A percentile compares a stretch with the other conserved stretches of the same genome.
phyloP scores from a whole-genome alignment of 2,329 filamentous ascomycete species.

The Xylaria sp. region DNA sequence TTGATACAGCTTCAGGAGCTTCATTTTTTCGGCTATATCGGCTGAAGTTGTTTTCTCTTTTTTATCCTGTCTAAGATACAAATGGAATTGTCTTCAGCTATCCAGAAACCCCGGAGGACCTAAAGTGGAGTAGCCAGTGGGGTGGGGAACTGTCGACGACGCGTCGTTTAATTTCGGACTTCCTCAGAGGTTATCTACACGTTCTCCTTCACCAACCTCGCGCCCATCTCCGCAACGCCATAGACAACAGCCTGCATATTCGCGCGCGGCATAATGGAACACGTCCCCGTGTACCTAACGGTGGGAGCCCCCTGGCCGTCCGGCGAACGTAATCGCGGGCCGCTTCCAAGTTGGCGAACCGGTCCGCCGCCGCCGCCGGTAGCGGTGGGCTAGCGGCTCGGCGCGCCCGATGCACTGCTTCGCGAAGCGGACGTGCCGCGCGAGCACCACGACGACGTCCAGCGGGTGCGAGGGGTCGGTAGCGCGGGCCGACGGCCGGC shows the following conservation, averaged over 20 bases:
- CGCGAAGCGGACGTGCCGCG: not conserved
- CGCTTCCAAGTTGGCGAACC: slow-evolving; percentile 4
- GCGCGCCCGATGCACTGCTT: not conserved
- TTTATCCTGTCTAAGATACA: too few species aligned
- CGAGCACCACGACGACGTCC: not conserved
- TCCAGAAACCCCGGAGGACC: too few species aligned
- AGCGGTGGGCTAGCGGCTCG: not conserved
- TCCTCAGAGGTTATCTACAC: too few species aligned
- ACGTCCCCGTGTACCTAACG: slow-evolving; percentile 11
- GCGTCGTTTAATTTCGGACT: too few species aligned
- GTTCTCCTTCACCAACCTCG: slow-evolving; percentile 4
- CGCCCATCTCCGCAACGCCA: slow-evolving; percentile 8
- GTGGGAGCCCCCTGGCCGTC: slow-evolving; percentile 1
- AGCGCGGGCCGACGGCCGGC: not conserved
- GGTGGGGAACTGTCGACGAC: too few species aligned
- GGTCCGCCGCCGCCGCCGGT: not conserved
- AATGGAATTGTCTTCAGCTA: too few species aligned
- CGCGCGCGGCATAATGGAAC: slow-evolving; percentile 12
- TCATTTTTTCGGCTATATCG: too few species aligned
- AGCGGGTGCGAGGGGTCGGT: not conserved
- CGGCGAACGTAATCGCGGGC: slow-evolving; percentile 10
- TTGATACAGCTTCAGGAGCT: too few species aligned
- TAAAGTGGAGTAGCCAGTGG: too few species aligned
- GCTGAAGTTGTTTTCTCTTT: too few species aligned
- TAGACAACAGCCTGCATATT: slow-evolving; percentile 9